Base-by-base conservation (phyloP, 176 grass and related monocot species). In the Neostapfia colusana region DNA sequence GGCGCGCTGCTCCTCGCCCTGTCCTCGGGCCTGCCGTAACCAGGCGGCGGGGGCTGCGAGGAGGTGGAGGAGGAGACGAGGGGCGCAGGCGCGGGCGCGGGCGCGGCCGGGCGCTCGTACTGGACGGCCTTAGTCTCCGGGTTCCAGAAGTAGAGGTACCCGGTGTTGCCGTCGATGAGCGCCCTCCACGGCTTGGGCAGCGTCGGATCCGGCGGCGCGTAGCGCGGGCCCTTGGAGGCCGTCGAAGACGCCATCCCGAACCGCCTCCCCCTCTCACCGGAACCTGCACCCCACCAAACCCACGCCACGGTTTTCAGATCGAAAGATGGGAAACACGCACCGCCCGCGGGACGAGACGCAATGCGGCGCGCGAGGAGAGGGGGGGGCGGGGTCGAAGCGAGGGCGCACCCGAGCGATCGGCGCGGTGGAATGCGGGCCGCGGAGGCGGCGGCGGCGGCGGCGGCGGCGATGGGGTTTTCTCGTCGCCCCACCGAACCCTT, bases 71-170 rank as follows among this genome's bases (percentile, higher is more conserved):
- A 24, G 8, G 54, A 4, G 43, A n/a, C 6, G 26, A 2, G 65
- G 38, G 4, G 37, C 9, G 17, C 27, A 15, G 64, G 31, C 20
- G 50, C 4, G 0, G 39, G 36, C 11, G 21, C 17, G 1, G 27
- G 56, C 14, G 18, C 40, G 55, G 38, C 26, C 23, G 94, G 95
- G 3, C 89, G 86, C 39, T 90, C 81, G 84, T 98, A 98, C 76
- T 92, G 89, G 20, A 81, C 83, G 60, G 70, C 89, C 49, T 82
- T 90, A 79, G 95, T 98, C 79, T 89, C 84, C 21, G 87, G 91
- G 79, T 98, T 98, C 95, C 95, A 98, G 85, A 88, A 98, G 79
- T 98, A 98, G 69, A 93, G 15, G 73, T 88, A 82, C 18, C 91
- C 95, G 16, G 95, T 98, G 79, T 37, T 85, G 45, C 86, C 86